These are phyloP conservation scores for Erythrobasidium hasegawianum DNA, from an alignment of 1,284 basidiomycete genomes.

Conservation along the genomic window DNA sequence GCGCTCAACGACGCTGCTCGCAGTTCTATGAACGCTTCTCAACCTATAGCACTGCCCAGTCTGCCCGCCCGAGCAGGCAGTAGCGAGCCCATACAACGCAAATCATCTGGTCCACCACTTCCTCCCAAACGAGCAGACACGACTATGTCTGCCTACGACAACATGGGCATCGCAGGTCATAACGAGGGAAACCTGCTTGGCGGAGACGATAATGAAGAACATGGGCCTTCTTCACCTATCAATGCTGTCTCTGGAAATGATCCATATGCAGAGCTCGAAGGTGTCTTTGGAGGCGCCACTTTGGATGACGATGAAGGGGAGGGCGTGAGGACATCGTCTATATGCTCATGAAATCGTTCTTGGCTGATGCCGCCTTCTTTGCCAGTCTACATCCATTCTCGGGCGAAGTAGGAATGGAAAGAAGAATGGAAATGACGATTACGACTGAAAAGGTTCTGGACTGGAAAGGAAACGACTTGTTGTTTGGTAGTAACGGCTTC, in stretches of 20 bases:
- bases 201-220: conserved; percentile 6
- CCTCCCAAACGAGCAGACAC: conserved; percentile 32
- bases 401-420: background rate
- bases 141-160: conserved; percentile 7
- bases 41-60: conserved; percentile 31
- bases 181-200: conserved; percentile 9
- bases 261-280: conserved; percentile 18
- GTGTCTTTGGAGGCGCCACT: conserved; percentile 7
- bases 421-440: background rate
- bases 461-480: too few species aligned
- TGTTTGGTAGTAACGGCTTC: too few species aligned
- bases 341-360: background rate
- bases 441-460: too few species aligned
- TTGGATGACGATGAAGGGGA: conserved; percentile 21
- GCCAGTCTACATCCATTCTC: background rate
- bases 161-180: background rate
- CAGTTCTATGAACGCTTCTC: conserved; percentile 42
- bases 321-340: conserved; percentile 8
- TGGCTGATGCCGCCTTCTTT: background rate
- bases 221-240: conserved; percentile 10
- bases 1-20: conserved; percentile 44
- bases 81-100: conserved; percentile 2
- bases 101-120: conserved; percentile 11
- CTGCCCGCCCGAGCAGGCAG: conserved; percentile 11
- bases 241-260: conserved; percentile 2